A percentile compares a stretch with the other conserved stretches of the same genome.
These are phyloP conservation scores for Colletotrichum gigasporum DNA, from an alignment of 2,329 filamentous ascomycete genomes.

Conservation along the genomic window DNA sequence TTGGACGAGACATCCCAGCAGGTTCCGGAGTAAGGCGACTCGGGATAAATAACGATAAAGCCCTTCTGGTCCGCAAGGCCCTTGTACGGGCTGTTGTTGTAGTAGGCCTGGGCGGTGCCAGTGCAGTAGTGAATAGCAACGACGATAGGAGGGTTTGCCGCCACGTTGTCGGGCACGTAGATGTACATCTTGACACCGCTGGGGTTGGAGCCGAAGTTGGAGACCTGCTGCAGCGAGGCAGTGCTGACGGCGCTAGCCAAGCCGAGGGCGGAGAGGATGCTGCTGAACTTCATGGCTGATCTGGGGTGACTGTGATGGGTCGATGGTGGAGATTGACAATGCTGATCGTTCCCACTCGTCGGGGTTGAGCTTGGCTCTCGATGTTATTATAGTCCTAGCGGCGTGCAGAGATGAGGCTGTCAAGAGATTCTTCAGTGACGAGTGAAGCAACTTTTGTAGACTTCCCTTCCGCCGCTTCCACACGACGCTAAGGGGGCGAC, in stretches of 20 bases:
- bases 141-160: constrained; percentile 54
- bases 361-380: not conserved
- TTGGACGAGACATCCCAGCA: constrained; percentile 70
- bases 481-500: not conserved
- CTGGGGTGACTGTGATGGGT: not conserved
- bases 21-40: constrained; percentile 48
- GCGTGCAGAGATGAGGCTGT: not conserved
- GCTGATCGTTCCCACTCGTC: not conserved
- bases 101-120: constrained; percentile 62
- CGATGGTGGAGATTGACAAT: not conserved
- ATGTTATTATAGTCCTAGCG: not conserved
- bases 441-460: constrained; percentile 6
- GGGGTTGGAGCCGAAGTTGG: constrained; percentile 40
- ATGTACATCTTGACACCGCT: constrained; percentile 42
- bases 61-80: constrained; percentile 62
- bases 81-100: constrained; percentile 60
- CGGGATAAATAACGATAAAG: constrained; percentile 63
- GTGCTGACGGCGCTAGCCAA: constrained; percentile 34
- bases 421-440: not conserved
- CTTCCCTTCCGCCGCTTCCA: not conserved
- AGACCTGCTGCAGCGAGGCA: constrained; percentile 39
- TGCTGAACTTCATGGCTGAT: constrained; percentile 28
- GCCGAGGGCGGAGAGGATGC: constrained; percentile 24
- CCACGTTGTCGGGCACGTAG: constrained; percentile 42
- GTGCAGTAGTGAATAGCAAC: constrained; percentile 67